A percentile compares a stretch with the other conserved stretches of the same genome.
Evolutionary conservation across 2,329 filamentous ascomycete species (phyloP).

Genomic region (Furcasterigmium furcatum): DNA sequence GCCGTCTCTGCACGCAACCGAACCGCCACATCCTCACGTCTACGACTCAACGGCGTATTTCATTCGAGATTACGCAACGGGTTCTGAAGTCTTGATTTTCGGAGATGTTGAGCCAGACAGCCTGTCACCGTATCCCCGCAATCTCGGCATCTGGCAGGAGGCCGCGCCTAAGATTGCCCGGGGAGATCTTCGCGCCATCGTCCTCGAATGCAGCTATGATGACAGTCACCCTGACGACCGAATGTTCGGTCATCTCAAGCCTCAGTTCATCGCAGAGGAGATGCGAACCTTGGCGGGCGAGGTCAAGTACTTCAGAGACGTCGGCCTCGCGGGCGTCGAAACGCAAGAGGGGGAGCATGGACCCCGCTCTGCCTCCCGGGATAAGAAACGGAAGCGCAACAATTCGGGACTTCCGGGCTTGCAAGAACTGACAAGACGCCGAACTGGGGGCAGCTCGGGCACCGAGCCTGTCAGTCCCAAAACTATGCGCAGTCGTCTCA

Average conservation of each 20-base stretch:
- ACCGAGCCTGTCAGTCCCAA: conserved; percentile 49
- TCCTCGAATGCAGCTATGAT: conserved; percentile 95
- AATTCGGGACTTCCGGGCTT: background rate
- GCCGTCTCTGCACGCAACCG: conserved; percentile 3
- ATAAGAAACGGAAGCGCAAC: conserved; percentile 59
- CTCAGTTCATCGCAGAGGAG: conserved; percentile 78
- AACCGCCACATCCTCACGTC: conserved; percentile 32
- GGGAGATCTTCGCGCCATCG: conserved; percentile 73
- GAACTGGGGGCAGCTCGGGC: conserved; percentile 25
- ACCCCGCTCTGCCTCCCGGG: background rate
- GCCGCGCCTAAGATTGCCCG: conserved; percentile 79
- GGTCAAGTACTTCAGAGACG: conserved; percentile 45
- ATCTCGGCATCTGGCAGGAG: conserved; percentile 79
- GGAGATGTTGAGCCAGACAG: conserved; percentile 94
- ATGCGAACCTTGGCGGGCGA: conserved; percentile 67
- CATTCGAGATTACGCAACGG: conserved; percentile 69
- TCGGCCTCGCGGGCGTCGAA: no score
- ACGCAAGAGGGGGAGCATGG: no score
- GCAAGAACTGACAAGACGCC: conserved; percentile 4
- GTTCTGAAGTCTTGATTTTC: conserved; percentile 84
- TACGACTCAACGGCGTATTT: conserved; percentile 93
- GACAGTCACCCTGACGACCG: conserved; percentile 73
- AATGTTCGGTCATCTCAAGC: conserved; percentile 86
- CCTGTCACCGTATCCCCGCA: conserved; percentile 77
- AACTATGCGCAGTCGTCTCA: conserved; percentile 24